These are phyloP conservation scores for Xylariaceae sp. DNA, from an alignment of 2,329 filamentous ascomycete species.

Conservation along the genomic window DNA sequence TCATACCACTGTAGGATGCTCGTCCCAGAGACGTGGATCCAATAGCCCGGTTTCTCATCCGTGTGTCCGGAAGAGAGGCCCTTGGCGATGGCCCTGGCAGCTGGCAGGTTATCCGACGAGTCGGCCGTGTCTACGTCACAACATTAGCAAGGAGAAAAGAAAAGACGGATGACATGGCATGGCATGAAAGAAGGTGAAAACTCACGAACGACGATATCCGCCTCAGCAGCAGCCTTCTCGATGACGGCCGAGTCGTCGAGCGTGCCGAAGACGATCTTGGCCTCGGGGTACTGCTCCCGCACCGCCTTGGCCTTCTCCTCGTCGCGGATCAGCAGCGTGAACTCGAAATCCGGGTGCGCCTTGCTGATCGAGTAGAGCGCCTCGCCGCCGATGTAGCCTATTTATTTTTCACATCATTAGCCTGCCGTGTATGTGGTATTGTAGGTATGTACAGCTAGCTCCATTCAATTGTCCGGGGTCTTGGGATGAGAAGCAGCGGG, in stretches of 20 bases:
- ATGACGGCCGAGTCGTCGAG: slow-evolving; percentile 42
- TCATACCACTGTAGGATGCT: slow-evolving; percentile 45
- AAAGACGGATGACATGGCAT: too few species aligned
- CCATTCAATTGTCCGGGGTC: not conserved
- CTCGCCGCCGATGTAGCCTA: slow-evolving; percentile 49
- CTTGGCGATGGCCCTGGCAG: slow-evolving; percentile 40
- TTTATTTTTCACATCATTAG: slow-evolving; percentile 5
- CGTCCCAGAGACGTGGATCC: slow-evolving; percentile 47
- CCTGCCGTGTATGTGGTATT: not conserved
- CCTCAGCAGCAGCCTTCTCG: slow-evolving; percentile 45
- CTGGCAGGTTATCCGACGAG: slow-evolving; percentile 40
- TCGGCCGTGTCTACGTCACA: slow-evolving; percentile 46
- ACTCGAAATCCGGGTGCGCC: slow-evolving; percentile 43
- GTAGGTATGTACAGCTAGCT: not conserved
- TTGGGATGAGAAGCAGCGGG: not conserved
- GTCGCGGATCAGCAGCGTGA: slow-evolving; percentile 42
- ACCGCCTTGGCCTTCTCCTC: slow-evolving; percentile 40
- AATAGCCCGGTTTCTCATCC: slow-evolving; percentile 41
- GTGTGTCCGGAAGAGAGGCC: slow-evolving; percentile 41
- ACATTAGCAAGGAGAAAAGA: too few species aligned
- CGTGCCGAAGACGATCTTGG: slow-evolving; percentile 43
- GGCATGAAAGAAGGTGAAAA: too few species aligned
- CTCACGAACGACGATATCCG: slow-evolving; percentile 47
- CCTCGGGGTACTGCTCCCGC: slow-evolving; percentile 40
- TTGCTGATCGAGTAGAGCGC: slow-evolving; percentile 39